Evolutionary conservation across 148 eudicot genomes (phyloP), one percentile per base, ranked within the genome.

Genomic region (Silene latifolia): DNA sequence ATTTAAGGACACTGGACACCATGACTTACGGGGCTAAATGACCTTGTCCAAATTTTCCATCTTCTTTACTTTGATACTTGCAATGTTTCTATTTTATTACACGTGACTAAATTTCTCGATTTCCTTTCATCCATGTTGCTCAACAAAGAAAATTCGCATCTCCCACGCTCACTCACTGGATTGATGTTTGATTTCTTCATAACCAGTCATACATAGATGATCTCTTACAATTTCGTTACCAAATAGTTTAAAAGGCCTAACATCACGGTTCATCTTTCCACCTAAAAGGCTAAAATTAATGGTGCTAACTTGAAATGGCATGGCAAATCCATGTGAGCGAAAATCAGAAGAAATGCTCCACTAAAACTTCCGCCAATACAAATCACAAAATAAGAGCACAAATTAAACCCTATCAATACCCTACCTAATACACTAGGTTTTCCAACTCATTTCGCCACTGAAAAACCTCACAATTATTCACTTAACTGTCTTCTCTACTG

Each of bases 361-460:
- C 24, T 9, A 35, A 42, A 39, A 9, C 54, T n/a, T 47, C 58
- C 32, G 11, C 72, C n/a, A 13, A 57, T 59, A 8, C 23, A n/a
- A 11, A 14, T 3, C 18, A 24, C 27, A 56, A 4, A 68, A 68
- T 35, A 62, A 68, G n/a, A 9, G 21, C 29, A 27, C 27, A 68
- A 46, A 44, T 14, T 19, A 20, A 46, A 10, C 17, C 72, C 21
- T 68, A 54, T 25, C 61, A 70, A 25, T 53, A 35, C 17, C 11
- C 1, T 70, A 53, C 13, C 20, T 70, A 24, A 35, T 27, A 48
- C 61, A 24, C 61, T 51, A 17, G 60, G 23, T 70, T 20, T 21
- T 44, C 57, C 56, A 68, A 44, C 71, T 68, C 72, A 20, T 69
- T 68, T 12, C 19, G n/a, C 20, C 72, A 47, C 24, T 15, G 57